These are phyloP conservation scores for Eurotiales sp. DNA, from an alignment of 2,329 filamentous ascomycete species.

Conservation along the genomic window DNA sequence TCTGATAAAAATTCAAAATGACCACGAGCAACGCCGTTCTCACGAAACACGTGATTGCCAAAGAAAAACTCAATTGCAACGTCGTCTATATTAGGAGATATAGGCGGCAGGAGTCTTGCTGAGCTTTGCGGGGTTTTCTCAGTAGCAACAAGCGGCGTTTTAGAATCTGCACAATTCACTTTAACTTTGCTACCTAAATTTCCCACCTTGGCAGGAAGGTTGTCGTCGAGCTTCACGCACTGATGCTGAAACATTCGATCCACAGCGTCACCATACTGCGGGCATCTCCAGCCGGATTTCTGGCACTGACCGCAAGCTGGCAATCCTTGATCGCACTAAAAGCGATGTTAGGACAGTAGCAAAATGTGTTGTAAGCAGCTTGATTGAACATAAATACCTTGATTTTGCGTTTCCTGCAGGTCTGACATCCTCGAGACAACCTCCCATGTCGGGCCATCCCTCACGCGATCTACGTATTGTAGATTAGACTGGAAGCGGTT, in stretches of 20 bases:
- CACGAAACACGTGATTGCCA: conserved; percentile 13
- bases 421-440: conserved; percentile 67
- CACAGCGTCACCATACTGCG: conserved; percentile 17
- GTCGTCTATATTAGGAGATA: not conserved
- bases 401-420: conserved; percentile 68
- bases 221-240: no score
- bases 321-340: conserved; percentile 16
- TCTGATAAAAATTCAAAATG: conserved; percentile 16
- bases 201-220: no score
- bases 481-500: not conserved
- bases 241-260: conserved; percentile 18
- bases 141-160: not conserved
- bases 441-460: conserved; percentile 45
- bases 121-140: not conserved
- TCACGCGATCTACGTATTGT: not conserved
- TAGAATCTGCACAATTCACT: no score
- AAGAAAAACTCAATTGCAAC: conserved; percentile 16
- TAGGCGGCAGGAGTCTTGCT: not conserved
- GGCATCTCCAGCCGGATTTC: conserved; percentile 17
- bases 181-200: no score
- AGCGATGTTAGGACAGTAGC: not conserved
- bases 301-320: conserved; percentile 16
- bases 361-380: not conserved
- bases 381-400: conserved; percentile 49
- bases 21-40: conserved; percentile 13